Evolutionary conservation across 352 stramenopile genomes (phyloP).

Genomic region (Phytophthora sp.): DNA sequence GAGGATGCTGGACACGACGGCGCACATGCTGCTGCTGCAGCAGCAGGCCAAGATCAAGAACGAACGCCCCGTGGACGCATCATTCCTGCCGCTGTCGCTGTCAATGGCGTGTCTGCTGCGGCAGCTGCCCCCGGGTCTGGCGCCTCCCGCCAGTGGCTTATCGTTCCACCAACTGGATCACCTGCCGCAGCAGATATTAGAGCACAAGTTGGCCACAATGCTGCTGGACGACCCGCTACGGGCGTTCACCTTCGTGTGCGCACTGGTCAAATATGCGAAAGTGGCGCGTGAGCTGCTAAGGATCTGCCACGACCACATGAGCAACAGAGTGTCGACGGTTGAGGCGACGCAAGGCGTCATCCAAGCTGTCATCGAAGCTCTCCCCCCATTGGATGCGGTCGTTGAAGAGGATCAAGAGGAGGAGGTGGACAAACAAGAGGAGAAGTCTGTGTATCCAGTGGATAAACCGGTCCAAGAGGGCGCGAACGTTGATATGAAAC

Average conservation of each 20-base stretch:
- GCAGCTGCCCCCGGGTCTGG: slow-evolving; percentile 49
- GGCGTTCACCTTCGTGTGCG: slow-evolving; percentile 41
- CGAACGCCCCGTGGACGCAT: slow-evolving; percentile 44
- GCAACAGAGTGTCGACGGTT: slow-evolving; percentile 27
- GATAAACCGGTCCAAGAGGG: background rate
- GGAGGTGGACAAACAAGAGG: slow-evolving; percentile 5
- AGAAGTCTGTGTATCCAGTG: background rate
- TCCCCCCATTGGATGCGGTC: slow-evolving; percentile 21
- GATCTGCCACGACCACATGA: slow-evolving; percentile 53
- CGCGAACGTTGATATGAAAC: background rate
- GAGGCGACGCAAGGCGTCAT: slow-evolving; percentile 47
- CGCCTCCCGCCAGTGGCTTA: slow-evolving; percentile 39
- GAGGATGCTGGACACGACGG: slow-evolving; percentile 46
- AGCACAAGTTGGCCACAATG: slow-evolving; percentile 39
- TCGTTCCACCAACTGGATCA: slow-evolving; percentile 54
- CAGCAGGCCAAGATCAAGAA: slow-evolving; percentile 55
- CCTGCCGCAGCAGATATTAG: slow-evolving; percentile 36
- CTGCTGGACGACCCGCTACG: slow-evolving; percentile 35
- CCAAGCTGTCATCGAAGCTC: slow-evolving; percentile 27
- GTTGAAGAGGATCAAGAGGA: slow-evolving; percentile 1
- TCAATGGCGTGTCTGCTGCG: slow-evolving; percentile 51
- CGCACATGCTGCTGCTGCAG: slow-evolving; percentile 59
- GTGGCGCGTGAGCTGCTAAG: slow-evolving; percentile 44
- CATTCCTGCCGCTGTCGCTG: slow-evolving; percentile 64
- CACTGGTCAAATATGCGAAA: slow-evolving; percentile 51